These are phyloP conservation scores for Cocos nucifera DNA, from an alignment of 176 grass and related monocot species.

Conservation along the genomic window DNA sequence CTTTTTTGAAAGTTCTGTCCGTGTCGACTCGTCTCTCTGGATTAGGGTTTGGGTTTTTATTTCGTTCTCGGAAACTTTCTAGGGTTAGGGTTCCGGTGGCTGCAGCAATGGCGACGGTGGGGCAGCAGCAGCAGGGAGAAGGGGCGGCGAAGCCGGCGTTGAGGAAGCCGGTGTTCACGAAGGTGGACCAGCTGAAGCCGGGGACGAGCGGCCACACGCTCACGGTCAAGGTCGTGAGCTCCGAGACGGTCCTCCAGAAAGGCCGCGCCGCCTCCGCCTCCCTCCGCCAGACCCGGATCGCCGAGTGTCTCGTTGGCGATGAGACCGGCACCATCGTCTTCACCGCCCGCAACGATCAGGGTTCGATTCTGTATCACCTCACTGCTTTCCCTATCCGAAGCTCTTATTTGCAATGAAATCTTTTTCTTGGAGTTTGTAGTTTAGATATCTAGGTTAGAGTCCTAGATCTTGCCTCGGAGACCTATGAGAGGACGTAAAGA, in stretches of 20 bases:
- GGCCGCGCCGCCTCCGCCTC: slow-evolving; percentile 31
- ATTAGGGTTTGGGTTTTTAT: slow-evolving; percentile 24
- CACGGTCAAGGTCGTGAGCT: slow-evolving; percentile 35
- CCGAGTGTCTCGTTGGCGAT: slow-evolving; percentile 83
- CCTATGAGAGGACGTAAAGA: too few relatives aligned
- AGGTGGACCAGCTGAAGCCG: slow-evolving; percentile 83
- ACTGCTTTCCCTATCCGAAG: too few relatives aligned
- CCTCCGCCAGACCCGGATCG: slow-evolving; percentile 53
- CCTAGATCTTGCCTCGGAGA: too few relatives aligned
- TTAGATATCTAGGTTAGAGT: too few relatives aligned
- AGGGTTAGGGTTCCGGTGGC: background rate
- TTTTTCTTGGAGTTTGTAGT: too few relatives aligned
- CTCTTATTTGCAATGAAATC: too few relatives aligned
- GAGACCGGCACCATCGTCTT: slow-evolving; percentile 75
- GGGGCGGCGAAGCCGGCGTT: slow-evolving; percentile 34
- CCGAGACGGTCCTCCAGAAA: slow-evolving; percentile 34
- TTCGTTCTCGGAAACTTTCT: too few relatives aligned
- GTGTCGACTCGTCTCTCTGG: background rate
- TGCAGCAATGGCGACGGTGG: slow-evolving; percentile 38
- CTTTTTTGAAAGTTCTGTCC: background rate
- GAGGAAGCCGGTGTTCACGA: slow-evolving; percentile 73
- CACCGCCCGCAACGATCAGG: slow-evolving; percentile 90
- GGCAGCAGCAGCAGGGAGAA: slow-evolving; percentile 2
- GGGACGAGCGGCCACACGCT: slow-evolving; percentile 52
- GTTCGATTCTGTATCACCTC: slow-evolving; percentile 14